Evolutionary conservation across 208 protist species (phyloP).

Genomic region (Kentomonas sorsogonicus): DNA sequence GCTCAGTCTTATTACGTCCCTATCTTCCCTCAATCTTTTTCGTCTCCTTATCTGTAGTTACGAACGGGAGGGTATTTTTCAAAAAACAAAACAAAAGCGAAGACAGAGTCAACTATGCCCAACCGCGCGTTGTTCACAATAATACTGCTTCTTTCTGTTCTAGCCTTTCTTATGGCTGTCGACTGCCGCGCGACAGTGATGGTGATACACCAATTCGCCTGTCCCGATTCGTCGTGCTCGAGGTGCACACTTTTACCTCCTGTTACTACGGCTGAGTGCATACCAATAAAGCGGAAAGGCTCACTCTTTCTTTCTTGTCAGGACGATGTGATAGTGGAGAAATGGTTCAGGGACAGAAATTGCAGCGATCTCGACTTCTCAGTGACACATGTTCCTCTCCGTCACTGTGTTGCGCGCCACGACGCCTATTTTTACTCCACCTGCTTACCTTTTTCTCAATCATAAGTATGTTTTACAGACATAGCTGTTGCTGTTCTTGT

Average conservation of each 20-base stretch:
- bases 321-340: not conserved
- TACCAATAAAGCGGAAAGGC: not conserved
- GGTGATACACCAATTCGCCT: constrained; percentile 1
- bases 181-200: not conserved
- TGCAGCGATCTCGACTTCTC: not conserved
- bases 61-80: not conserved
- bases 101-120: not conserved
- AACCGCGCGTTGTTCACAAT: not conserved
- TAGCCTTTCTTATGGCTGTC: not conserved
- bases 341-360: constrained; percentile 1
- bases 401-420: too few relatives aligned
- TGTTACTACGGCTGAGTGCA: not conserved
- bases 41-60: not conserved
- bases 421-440: too few relatives aligned
- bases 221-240: not conserved
- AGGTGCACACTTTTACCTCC: not conserved
- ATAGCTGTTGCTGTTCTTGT: too few relatives aligned
- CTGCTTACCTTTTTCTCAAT: too few relatives aligned
- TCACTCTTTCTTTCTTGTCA: not conserved
- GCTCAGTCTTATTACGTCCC: too few relatives aligned
- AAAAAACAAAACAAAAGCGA: not conserved
- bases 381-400: too few relatives aligned
- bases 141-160: not conserved
- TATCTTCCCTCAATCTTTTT: too few relatives aligned
- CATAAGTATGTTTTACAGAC: too few relatives aligned